Conservation (phyloP, 345 rosid genomes). For the Aquilaria sinensis region DNA sequence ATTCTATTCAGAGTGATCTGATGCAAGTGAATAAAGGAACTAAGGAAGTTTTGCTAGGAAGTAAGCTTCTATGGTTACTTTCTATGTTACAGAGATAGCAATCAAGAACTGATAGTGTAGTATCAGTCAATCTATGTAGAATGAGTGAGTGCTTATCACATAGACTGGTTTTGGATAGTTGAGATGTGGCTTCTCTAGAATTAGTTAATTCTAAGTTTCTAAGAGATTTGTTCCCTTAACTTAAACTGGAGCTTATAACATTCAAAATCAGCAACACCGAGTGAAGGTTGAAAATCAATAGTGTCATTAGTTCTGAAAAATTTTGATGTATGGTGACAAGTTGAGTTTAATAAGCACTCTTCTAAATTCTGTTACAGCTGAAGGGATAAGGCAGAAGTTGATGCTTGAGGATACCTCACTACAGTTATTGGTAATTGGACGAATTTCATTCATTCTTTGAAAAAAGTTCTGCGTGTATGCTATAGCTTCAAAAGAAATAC, state of each 20-base stretch:
- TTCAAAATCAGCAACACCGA: neutral
- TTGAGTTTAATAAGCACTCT: conserved; percentile 1
- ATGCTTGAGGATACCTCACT: conserved; percentile 50
- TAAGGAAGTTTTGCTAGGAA: conserved; percentile 59
- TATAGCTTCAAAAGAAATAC: conserved; percentile 8
- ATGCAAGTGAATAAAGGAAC: conserved; percentile 80
- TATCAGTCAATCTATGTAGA: too few relatives aligned
- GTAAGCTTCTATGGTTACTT: conserved; percentile 37
- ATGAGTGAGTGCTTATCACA: too few relatives aligned
- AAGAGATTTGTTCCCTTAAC: too few relatives aligned
- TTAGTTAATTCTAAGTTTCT: neutral
- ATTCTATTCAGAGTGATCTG: conserved; percentile 75
- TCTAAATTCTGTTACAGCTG: conserved; percentile 46
- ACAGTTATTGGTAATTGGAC: conserved; percentile 52
- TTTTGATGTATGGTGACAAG: neutral
- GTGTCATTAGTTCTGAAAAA: neutral
- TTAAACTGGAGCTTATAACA: neutral
- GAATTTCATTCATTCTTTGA: conserved; percentile 15
- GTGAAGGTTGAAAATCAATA: too few relatives aligned
- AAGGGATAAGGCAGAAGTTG: conserved; percentile 64
- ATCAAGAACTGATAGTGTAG: neutral
- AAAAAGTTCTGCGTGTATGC: conserved; percentile 7
- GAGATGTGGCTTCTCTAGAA: neutral
- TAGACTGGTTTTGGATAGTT: too few relatives aligned
- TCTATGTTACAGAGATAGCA: neutral